phyloP scores from a whole-genome alignment of 352 stramenopile genomes.

The Thraustochytrium aureum region DNA sequence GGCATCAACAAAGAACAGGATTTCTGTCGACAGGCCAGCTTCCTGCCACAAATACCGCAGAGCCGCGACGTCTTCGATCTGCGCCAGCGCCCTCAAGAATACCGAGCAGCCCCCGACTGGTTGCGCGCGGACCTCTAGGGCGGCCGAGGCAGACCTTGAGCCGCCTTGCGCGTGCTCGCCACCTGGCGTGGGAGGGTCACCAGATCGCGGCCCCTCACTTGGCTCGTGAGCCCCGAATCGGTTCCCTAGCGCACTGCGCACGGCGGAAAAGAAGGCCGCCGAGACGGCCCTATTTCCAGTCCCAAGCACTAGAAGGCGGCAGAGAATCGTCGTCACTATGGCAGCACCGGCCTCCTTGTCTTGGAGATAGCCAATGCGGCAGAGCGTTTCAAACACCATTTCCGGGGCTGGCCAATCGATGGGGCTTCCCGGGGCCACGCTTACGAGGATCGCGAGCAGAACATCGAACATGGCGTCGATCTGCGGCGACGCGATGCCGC shows the following conservation, averaged over 20 bases:
- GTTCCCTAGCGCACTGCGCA: background rate
- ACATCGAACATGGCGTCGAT: background rate
- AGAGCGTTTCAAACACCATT: background rate
- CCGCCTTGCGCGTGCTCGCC: too few species aligned
- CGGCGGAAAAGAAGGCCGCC: background rate
- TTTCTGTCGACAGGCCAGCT: background rate
- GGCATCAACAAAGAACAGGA: conserved; percentile 3
- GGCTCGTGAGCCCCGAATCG: too few species aligned
- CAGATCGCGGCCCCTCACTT: too few species aligned
- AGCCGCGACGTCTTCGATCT: background rate
- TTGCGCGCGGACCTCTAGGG: too few species aligned
- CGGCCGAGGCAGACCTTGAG: too few species aligned
- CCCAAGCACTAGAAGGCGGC: too few species aligned
- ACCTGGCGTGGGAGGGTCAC: too few species aligned
- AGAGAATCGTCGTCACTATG: too few species aligned
- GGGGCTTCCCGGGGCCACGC: too few species aligned
- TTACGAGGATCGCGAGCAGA: background rate
- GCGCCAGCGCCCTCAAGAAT: background rate
- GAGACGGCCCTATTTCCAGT: too few species aligned
- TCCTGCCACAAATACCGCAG: background rate
- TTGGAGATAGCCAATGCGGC: background rate
- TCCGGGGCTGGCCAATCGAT: background rate
- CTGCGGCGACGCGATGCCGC: background rate
- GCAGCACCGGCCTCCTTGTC: too few species aligned
- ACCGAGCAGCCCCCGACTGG: conserved; percentile 8